Evolutionary conservation across 352 stramenopile genomes (phyloP).

Genomic region (Pythium inflatum): DNA sequence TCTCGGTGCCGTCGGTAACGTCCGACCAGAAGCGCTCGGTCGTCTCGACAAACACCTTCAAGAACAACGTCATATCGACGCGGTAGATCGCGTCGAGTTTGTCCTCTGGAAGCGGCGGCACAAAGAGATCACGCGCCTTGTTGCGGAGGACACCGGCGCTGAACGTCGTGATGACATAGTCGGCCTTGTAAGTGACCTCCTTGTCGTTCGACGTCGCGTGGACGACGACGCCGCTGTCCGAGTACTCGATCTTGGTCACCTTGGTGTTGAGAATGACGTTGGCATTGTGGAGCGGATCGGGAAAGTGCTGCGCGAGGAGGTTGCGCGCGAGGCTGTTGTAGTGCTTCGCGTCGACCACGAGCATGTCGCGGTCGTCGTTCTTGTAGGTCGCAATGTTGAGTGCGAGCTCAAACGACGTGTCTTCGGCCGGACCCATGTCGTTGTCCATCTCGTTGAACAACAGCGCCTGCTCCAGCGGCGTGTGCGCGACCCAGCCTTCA

Average conservation of each 20-base stretch:
- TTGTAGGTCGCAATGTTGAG: constrained; percentile 2
- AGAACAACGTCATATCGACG: constrained; percentile 1
- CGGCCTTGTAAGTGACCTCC: background rate
- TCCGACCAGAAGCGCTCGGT: constrained; percentile 3
- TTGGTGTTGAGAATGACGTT: constrained; percentile 1
- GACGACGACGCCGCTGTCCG: background rate
- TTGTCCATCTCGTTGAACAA: constrained; percentile 10
- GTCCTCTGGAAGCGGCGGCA: background rate
- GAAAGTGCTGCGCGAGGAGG: constrained; percentile 4
- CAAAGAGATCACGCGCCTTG: background rate
- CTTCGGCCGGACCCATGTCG: background rate
- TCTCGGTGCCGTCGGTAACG: background rate
- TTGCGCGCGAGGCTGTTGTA: constrained; percentile 8
- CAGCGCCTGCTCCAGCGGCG: background rate
- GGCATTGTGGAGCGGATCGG: background rate
- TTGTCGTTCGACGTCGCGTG: too few species aligned
- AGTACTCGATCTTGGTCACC: background rate
- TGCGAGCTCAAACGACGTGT: constrained; percentile 6
- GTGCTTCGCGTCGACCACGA: background rate
- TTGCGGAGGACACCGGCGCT: constrained; percentile 5
- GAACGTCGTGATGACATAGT: constrained; percentile 4
- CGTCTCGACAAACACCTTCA: constrained; percentile 8
- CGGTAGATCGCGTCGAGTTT: constrained; percentile 12
- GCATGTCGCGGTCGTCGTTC: background rate
- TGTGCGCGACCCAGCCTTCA: constrained; percentile 1